phyloP scores from a whole-genome alignment of 768 basidiomycete genomes.

The Nidula microcarpa region DNA sequence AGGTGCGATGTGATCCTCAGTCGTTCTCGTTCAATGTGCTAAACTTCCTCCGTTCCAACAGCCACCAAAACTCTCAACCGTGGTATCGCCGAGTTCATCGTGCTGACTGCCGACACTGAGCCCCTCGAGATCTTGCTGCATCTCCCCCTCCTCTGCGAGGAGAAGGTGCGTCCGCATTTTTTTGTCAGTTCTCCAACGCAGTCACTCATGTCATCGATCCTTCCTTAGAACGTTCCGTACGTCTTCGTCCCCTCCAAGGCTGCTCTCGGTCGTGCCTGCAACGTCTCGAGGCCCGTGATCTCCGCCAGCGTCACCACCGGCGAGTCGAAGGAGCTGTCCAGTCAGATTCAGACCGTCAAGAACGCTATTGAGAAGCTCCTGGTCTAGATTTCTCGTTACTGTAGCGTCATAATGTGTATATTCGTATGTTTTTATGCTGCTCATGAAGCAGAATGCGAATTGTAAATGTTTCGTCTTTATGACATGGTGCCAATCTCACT shows the following conservation, averaged over 20 bases:
- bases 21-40: not conserved
- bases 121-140: conserved; percentile 97
- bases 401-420: too few relatives aligned
- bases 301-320: conserved; percentile 96
- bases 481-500: too few relatives aligned
- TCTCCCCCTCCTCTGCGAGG: conserved; percentile 95
- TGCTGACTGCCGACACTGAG: conserved; percentile 95
- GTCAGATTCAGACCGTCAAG: conserved; percentile 88
- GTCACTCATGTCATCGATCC: conserved; percentile 3
- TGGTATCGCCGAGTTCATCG: conserved; percentile 96
- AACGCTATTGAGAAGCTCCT: conserved; percentile 70
- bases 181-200: not conserved
- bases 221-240: conserved; percentile 84
- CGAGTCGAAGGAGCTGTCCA: conserved; percentile 85
- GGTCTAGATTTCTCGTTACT: conserved; percentile 34
- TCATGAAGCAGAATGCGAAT: too few relatives aligned
- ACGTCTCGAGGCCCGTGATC: conserved; percentile 93
- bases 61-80: conserved; percentile 98
- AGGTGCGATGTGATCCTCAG: conserved; percentile 45
- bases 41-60: conserved; percentile 21
- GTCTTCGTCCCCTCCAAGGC: conserved; percentile 95
- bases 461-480: too few relatives aligned
- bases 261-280: conserved; percentile 93
- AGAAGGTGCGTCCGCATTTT: conserved; percentile 62
- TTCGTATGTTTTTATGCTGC: too few relatives aligned